Evolutionary conservation across 2,329 filamentous ascomycete species (phyloP), one percentile per base, ranked within the genome.

Genomic region (Phyllosticta ampelicida): DNA sequence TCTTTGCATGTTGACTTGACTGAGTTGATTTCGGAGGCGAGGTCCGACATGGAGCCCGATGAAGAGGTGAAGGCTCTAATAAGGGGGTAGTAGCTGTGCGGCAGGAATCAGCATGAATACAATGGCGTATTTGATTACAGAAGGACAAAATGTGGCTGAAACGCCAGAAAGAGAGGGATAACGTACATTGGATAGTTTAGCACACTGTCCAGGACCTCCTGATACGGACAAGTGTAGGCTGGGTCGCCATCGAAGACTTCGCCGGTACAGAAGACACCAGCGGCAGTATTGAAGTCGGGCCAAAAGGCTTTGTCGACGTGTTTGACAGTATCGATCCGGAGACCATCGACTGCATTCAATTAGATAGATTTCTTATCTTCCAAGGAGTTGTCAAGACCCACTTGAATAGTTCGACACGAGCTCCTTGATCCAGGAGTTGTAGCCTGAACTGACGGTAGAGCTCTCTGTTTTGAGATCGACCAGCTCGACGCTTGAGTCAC

Each of bases 381-480:
- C 13, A 3, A 19, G 9, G 20, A 26, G 19, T 4, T 2, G 48
- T 16, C 3, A 44, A 53, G 16, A 60, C 65, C 57, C 61, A 67
- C 66, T 67, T 1, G 64, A 71, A 61, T 79, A 79, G 51, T 62
- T 60, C 13, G 53, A 11, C 8, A 62, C 59, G 11, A 62, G 54
- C 10, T 57, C 28, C 0, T 29, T 44, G 59, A 62, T 62, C 60
- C 60, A 61, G 1, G 51, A 53, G 28, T 60, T 26, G 29, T 58
- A 55, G 10, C 30, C 50, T 10, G 19, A 19, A 4, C 26, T n/a
- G 9, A 62, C 60, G 10, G 19, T 19, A 2, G 52, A 50, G 56
- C 74, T 67, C 51, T 78, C 73, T 8, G 77, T 79, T 21, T 71
- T 70, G 30, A 80, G 63, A 62, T 80, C 77, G 1, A 74, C 70